Base-by-base conservation (phyloP, 257 asterid species). In the Salvia splendens region DNA sequence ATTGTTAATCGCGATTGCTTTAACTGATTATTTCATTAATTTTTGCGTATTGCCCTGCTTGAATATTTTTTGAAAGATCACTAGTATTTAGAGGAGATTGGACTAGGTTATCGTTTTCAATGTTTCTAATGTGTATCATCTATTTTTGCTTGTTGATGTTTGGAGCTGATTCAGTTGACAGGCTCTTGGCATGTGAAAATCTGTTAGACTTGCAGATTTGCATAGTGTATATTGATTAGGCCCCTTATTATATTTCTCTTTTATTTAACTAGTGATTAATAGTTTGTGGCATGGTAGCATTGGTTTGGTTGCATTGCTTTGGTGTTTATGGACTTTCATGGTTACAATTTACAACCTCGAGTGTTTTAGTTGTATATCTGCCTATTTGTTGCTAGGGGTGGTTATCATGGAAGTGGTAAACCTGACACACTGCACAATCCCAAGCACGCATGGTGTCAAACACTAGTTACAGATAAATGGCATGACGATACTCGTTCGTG, bases 171-270 rank as follows among this genome's bases (percentile, higher is more conserved):
- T 49, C 61, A 20, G 9, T 53, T 41, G 1, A 12, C 14, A 54
- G 52, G 43, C 69, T 48, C 52, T 15, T 17, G 62, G n/a, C 41
- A 28, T 53, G 11, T 24, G 45, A 53, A 24, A 41, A 41, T 32
- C 12, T 64, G 10, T 48, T 32, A 1, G n/a, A 9, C 5, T 8
- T 63, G 43, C 38, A 47, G 3, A 5, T 47, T 15, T 16, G 32
- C 20, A 49, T 64, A 48, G 30, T 14, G 5, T 9, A 6, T 5
- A 10, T 46, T 4, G 2, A 35, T 16, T 35, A 49, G 60, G 14
- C 24, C 11, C 6, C 43, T 50, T 12, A 16, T 30, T 28, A 4
- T 46, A 12, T 33, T 49, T 5, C 5, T 65, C 48, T 50, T 5
- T 35, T 35, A 10, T 10, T 20, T 3, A 9, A 33, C 61, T 43